Conservation (phyloP, 2,329 filamentous ascomycete species). For the Phyllosticta paracitricarpa region DNA sequence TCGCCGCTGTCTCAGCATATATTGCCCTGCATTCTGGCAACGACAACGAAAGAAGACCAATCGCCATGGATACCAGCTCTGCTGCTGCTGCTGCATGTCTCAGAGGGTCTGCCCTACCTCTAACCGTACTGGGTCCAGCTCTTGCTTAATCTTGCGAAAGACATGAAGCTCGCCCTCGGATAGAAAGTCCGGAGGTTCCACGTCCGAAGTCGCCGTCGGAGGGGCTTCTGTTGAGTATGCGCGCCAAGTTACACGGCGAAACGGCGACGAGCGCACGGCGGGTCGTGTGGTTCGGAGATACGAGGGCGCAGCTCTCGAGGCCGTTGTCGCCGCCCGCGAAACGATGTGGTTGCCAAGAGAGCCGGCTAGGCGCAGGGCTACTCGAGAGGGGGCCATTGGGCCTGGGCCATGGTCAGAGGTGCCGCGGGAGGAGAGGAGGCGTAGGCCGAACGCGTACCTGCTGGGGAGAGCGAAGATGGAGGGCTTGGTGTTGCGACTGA, state of each 20-base stretch:
- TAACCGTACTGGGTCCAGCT: slow-evolving; percentile 34
- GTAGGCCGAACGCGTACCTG: background rate
- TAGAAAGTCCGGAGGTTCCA: slow-evolving; percentile 37
- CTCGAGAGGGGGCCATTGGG: background rate
- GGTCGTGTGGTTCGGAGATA: background rate
- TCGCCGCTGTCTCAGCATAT: background rate
- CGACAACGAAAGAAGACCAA: background rate
- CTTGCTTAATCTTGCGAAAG: slow-evolving; percentile 36
- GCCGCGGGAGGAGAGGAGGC: background rate
- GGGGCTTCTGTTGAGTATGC: background rate
- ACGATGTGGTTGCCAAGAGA: background rate
- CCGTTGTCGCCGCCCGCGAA: background rate
- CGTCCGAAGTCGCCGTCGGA: background rate
- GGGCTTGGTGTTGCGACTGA: background rate
- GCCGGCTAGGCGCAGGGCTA: background rate
- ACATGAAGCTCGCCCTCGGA: slow-evolving; percentile 36
- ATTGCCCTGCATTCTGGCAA: background rate
- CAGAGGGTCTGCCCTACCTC: slow-evolving; percentile 28
- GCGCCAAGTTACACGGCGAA: background rate
- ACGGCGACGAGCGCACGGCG: background rate
- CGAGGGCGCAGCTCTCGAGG: background rate
- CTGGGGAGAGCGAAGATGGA: background rate
- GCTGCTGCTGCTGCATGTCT: background rate
- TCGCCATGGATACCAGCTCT: background rate
- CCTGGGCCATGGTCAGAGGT: background rate